phyloP scores from a whole-genome alignment of 2,329 filamentous ascomycete genomes.

The Aspergillus spinulosporus region DNA sequence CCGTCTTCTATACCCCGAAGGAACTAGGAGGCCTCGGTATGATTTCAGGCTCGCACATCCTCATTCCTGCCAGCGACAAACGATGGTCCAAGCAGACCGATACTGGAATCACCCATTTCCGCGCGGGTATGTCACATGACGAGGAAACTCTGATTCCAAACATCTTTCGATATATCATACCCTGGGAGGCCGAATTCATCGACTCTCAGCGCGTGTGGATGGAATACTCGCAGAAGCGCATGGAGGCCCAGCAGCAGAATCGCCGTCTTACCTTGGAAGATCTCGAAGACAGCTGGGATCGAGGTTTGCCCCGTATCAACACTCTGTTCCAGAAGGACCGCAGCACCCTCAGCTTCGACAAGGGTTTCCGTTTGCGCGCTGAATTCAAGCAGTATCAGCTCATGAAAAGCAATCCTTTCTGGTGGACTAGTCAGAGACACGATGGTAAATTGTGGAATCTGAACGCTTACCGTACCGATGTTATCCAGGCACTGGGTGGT shows the following conservation, averaged over 20 bases:
- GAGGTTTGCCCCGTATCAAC: slow-evolving; percentile 95
- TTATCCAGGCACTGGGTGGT: slow-evolving; percentile 93
- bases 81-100: slow-evolving; percentile 98
- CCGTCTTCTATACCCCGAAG: slow-evolving; percentile 98
- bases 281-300: slow-evolving; percentile 97
- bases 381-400: slow-evolving; percentile 99
- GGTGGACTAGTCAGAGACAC: slow-evolving; percentile 97
- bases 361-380: slow-evolving; percentile 90
- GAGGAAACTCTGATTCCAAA: slow-evolving; percentile 98
- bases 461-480: slow-evolving; percentile 92
- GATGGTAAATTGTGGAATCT: slow-evolving; percentile 98
- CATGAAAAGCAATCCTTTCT: slow-evolving; percentile 99
- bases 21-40: slow-evolving; percentile 95
- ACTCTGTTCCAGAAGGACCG: slow-evolving; percentile 98
- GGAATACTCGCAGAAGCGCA: slow-evolving; percentile 95
- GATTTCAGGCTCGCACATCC: slow-evolving; percentile 97
- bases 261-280: slow-evolving; percentile 91
- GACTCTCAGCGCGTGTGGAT: slow-evolving; percentile 99
- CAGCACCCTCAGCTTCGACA: slow-evolving; percentile 96
- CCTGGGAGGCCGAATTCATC: slow-evolving; percentile 98
- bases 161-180: slow-evolving; percentile 98
- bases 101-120: slow-evolving; percentile 93
- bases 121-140: slow-evolving; percentile 96
- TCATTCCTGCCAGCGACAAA: slow-evolving; percentile 97
- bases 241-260: slow-evolving; percentile 97